A percentile compares a stretch with the other conserved stretches of the same genome.
These are phyloP conservation scores for Clohesyomyces aquaticus DNA, from an alignment of 495 filamentous ascomycete genomes.

Conservation along the genomic window DNA sequence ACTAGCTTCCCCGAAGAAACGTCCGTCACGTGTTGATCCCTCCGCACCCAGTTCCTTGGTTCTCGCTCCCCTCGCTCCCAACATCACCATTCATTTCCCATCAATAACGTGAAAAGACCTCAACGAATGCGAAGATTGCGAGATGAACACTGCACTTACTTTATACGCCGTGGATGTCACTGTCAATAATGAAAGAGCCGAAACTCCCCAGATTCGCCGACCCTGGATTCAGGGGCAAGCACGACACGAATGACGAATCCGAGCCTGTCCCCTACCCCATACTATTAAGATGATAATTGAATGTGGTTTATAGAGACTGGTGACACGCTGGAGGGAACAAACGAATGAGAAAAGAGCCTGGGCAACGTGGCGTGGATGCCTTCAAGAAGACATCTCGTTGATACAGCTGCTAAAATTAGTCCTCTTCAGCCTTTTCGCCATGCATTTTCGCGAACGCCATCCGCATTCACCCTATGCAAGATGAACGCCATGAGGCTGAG, in stretches of 20 bases:
- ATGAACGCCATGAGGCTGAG: neutral
- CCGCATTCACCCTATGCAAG: neutral
- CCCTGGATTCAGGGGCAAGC: neutral
- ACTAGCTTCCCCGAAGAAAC: too few species aligned
- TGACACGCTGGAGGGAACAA: neutral
- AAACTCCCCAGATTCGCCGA: neutral
- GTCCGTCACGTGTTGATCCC: too few species aligned
- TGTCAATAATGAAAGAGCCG: neutral
- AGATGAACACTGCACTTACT: neutral
- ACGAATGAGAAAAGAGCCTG: neutral
- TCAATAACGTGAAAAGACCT: too few species aligned
- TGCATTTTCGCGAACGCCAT: conserved; percentile 12
- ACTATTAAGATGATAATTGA: too few species aligned
- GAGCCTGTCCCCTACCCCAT: too few species aligned
- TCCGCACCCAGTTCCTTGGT: too few species aligned
- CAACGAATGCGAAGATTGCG: too few species aligned
- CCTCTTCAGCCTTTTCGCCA: neutral
- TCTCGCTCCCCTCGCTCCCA: too few species aligned
- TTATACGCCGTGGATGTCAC: neutral
- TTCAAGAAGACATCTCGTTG: too few species aligned
- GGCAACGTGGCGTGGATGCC: too few species aligned
- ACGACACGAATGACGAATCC: neutral
- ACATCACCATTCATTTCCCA: too few species aligned
- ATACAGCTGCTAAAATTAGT: neutral
- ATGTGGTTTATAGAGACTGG: too few species aligned